Evolutionary conservation across 139 green algal genomes (phyloP), one percentile per base, ranked within the genome.

Genomic region (Limnomonas spitsbergensis): DNA sequence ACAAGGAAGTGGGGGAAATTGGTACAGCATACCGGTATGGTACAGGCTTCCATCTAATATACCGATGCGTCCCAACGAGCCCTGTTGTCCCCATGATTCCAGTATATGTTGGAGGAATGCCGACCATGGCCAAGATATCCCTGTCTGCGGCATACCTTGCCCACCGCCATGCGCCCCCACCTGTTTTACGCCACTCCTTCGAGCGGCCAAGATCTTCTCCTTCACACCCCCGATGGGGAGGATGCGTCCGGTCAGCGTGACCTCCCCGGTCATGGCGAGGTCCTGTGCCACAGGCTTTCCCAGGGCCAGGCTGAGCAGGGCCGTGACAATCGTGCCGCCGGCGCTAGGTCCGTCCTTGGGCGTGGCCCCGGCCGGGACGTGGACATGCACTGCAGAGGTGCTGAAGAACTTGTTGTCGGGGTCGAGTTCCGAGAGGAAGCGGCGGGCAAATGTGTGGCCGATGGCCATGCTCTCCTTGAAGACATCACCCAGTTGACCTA

Each of bases 381-480:
- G 96, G 78, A 99, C 80, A 79, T 99, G 95, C 35, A 99, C 35
- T 31, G 84, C 79, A 42, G 81, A 80, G 35, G 88, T 73, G 0
- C 78, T 69, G 68, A 88, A 86, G 80, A 87, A 85, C 38, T 75
- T 77, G 75, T 79, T 83, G 54, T 66, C 56, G 9, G 61, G 29
- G 27, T 72, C 27, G 9, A 72, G 9, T 24, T 37, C 29, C 26
- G 27, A 34, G 7, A 76, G 69, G 37, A 53, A 76, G 14, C 70
- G 66, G 56, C 94, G 89, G 27, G 94, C 90, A 61, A 89, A 96
- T 38, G 94, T 97, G 86, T 98, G 93, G 3, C 95, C 96, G 79
- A 99, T 99, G 53, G 84, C 86, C 27, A 90, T 85, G 38, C 78
- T 92, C 89, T 99, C 96, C 69, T 91, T 94, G 93, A 99, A 98